These are phyloP conservation scores for Ceratobasidium sp. DNA, from an alignment of 1,284 basidiomycete species.

Conservation along the genomic window DNA sequence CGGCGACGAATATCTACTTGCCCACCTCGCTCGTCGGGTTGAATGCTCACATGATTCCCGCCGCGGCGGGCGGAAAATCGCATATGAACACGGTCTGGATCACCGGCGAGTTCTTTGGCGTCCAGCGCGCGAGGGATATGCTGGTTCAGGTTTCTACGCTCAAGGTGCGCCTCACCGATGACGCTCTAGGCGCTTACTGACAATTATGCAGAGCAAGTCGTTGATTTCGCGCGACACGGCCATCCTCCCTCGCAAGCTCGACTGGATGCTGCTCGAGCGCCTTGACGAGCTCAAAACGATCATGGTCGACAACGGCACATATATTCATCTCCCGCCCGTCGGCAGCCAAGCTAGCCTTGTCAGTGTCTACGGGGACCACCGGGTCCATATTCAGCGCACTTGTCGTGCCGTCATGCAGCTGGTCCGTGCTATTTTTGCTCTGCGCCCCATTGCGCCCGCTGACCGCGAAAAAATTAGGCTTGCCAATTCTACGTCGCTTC, in stretches of 20 bases:
- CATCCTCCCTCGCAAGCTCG: constrained; percentile 94
- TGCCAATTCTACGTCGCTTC: constrained; percentile 96
- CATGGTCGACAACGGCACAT: constrained; percentile 97
- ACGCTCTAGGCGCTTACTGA: neutral
- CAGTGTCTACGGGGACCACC: constrained; percentile 93
- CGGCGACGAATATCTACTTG: constrained; percentile 95
- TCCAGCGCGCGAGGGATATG: constrained; percentile 95
- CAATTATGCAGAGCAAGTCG: constrained; percentile 76
- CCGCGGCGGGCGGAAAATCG: constrained; percentile 9
- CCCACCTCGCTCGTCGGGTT: constrained; percentile 91
- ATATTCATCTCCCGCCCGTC: constrained; percentile 91
- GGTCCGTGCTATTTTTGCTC: constrained; percentile 61
- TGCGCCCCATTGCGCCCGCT: constrained; percentile 34
- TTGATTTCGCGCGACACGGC: constrained; percentile 94
- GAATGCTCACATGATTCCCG: constrained; percentile 59
- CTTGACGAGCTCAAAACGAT: constrained; percentile 89
- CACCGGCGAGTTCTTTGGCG: constrained; percentile 96
- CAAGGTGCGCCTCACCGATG: constrained; percentile 67
- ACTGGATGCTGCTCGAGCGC: constrained; percentile 96
- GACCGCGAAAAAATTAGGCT: constrained; percentile 63
- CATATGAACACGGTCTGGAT: constrained; percentile 87
- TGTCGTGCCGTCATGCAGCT: constrained; percentile 96
- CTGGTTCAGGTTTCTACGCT: constrained; percentile 85
- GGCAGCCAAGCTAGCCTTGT: constrained; percentile 92
- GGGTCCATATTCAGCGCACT: constrained; percentile 95